A percentile compares a stretch with the other conserved stretches of the same genome.
These are phyloP conservation scores for Aspergillus vadensis DNA, from an alignment of 2,329 filamentous ascomycete species.

Conservation along the genomic window DNA sequence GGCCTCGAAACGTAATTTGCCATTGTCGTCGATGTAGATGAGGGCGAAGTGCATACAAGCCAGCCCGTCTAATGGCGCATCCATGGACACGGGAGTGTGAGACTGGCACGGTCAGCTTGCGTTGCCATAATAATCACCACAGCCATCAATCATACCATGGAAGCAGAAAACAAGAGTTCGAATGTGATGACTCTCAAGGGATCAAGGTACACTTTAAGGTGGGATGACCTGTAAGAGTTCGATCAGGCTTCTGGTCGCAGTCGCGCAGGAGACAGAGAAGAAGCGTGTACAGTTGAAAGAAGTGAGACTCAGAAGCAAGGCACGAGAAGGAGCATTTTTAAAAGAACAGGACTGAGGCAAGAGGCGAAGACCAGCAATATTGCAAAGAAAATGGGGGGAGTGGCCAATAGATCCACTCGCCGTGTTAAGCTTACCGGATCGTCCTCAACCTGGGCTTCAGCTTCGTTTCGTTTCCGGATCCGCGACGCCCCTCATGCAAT, in stretches of 20 bases:
- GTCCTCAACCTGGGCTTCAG: conserved; percentile 8
- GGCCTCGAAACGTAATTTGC: conserved; percentile 34
- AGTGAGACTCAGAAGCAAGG: conserved; percentile 14
- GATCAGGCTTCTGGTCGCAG: neutral
- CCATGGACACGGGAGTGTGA: conserved; percentile 25
- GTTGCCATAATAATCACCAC: neutral
- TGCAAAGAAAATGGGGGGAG: neutral
- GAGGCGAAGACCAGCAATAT: neutral
- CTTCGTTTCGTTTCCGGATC: conserved; percentile 9
- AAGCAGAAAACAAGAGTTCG: conserved; percentile 9
- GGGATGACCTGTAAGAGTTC: conserved; percentile 16
- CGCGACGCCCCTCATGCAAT: conserved; percentile 9
- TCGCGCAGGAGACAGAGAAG: conserved; percentile 4
- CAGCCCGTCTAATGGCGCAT: conserved; percentile 24
- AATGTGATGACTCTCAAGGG: neutral
- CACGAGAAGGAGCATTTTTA: conserved; percentile 17
- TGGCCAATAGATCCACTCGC: conserved; percentile 18
- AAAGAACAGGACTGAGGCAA: conserved; percentile 7
- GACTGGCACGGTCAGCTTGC: conserved; percentile 21
- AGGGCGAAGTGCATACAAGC: conserved; percentile 34
- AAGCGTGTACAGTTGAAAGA: conserved; percentile 17
- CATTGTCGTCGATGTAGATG: conserved; percentile 34
- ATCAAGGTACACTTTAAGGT: conserved; percentile 18
- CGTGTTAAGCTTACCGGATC: conserved; percentile 16
- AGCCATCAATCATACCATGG: conserved; percentile 20